Conservation (phyloP, 768 basidiomycete genomes). For the Pholiota conissans region DNA sequence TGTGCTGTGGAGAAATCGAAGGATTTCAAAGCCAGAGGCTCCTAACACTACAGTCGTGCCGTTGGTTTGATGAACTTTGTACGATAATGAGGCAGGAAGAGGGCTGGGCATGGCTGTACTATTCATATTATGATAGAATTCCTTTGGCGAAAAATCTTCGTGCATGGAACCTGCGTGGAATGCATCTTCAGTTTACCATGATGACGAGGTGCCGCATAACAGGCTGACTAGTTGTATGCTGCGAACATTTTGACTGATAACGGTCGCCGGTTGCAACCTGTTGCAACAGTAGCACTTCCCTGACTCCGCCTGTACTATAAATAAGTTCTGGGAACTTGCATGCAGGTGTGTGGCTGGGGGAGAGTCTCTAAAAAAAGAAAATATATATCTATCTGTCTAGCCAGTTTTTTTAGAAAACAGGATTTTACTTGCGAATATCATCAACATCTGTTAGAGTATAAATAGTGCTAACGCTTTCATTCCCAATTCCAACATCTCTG, state of each 20-base stretch:
- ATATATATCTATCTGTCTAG: background rate
- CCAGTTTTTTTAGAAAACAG: background rate
- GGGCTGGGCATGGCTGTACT: background rate
- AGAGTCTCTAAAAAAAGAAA: background rate
- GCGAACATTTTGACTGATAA: no score
- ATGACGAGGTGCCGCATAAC: no score
- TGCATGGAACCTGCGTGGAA: no score
- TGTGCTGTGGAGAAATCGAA: constrained; percentile 67
- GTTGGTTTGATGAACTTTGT: background rate
- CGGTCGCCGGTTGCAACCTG: background rate
- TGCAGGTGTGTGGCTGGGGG: no score
- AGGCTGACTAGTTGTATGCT: no score
- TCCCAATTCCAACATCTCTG: background rate
- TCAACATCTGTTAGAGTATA: background rate
- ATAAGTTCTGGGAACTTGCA: background rate
- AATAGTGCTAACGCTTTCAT: constrained; percentile 1
- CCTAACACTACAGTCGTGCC: background rate
- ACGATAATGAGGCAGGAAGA: background rate
- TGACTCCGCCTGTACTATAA: background rate
- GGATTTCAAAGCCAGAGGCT: constrained; percentile 19
- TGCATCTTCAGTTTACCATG: no score
- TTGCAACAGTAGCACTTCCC: no score
- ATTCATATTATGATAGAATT: background rate
- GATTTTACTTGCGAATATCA: background rate
- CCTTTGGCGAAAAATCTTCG: background rate